Base-by-base conservation (phyloP, 352 stramenopile species). In the Albugo laibachii region DNA sequence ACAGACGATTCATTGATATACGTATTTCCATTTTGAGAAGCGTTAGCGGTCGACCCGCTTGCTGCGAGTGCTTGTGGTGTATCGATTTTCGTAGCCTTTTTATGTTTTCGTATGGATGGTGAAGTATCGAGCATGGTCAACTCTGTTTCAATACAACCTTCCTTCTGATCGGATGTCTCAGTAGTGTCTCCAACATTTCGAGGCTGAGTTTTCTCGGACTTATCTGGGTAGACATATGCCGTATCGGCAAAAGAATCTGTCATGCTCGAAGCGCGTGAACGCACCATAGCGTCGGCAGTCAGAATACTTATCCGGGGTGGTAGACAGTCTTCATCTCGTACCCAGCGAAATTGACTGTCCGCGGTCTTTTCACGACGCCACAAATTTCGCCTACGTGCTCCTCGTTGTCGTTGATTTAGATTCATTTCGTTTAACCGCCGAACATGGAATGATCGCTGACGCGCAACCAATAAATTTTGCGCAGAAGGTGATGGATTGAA, bases 371-470 rank as follows among this genome's bases (percentile, higher is more conserved):
- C 73, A 2, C 76, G 76, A 50, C 80, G 72, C 76, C 76, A 88
- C 16, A 88, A 54, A 40, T 84, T 77, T 6, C 76, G 68, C 15
- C 76, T 53, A n/a, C 70, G 57, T 4, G 76, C 76, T 1, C 73
- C 73, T 16, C 76, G 66, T 49, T 88, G 76, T 2, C 73, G 62
- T 54, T 85, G 76, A 47, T 72, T 88, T 21, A 88, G 42, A 45
- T 88, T 83, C 66, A 80, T 80, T 21, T 79, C 72, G 48, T 88
- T 85, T 19, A 84, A 58, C 0, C 73, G 58, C 1, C 73, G 69
- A n/a, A 80, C 76, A 48, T 88, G 76, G 49, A 88, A 83, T 8
- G 73, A 83, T 1, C 76, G 64, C 16, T 80, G 81, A 14, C 72
- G 61, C 11, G 72, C 75, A 0, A 63, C 64, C 16, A 82, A 59